These are phyloP conservation scores for Rhododendron mucronatum DNA, from an alignment of 148 eudicot species.

Conservation along the genomic window DNA sequence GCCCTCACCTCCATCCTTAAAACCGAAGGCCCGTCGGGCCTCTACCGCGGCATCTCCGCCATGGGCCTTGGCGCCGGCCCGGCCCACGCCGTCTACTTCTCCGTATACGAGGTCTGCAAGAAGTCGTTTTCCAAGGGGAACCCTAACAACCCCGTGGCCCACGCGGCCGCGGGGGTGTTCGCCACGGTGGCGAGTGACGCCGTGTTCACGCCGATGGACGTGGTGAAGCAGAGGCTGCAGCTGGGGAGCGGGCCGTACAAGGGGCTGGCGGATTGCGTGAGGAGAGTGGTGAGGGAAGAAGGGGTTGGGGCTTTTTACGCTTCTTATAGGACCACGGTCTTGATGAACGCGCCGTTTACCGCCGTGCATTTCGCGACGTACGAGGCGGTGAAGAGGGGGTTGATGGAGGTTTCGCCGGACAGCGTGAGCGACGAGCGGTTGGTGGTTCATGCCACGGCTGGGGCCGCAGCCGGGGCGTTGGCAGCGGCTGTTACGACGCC, in stretches of 20 bases:
- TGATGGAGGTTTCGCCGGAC: conserved; percentile 56
- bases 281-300: conserved; percentile 69
- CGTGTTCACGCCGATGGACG: conserved; percentile 91
- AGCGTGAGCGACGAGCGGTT: conserved; percentile 55
- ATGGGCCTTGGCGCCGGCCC: conserved; percentile 45
- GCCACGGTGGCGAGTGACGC: conserved; percentile 95
- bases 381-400: conserved; percentile 80
- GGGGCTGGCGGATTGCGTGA: conserved; percentile 73
- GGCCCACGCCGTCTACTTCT: conserved; percentile 11
- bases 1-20: conserved; percentile 53
- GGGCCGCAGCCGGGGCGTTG: conserved; percentile 88
- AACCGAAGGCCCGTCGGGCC: conserved; percentile 53
- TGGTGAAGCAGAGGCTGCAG: conserved; percentile 95
- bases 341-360: conserved; percentile 90
- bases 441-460: conserved; percentile 89
- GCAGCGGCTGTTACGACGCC: conserved; percentile 82
- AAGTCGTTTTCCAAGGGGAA: conserved; percentile 39
- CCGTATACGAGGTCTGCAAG: conserved; percentile 28
- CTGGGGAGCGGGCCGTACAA: conserved; percentile 60
- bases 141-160: conserved; percentile 48
- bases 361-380: conserved; percentile 90
- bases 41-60: conserved; percentile 73
- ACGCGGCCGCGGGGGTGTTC: conserved; percentile 68
- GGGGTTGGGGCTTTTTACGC: conserved; percentile 83
- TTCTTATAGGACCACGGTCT: conserved; percentile 76